Base-by-base conservation (phyloP, 371 early-diverging fungal genomes). In the Pancytospora philotis region DNA sequence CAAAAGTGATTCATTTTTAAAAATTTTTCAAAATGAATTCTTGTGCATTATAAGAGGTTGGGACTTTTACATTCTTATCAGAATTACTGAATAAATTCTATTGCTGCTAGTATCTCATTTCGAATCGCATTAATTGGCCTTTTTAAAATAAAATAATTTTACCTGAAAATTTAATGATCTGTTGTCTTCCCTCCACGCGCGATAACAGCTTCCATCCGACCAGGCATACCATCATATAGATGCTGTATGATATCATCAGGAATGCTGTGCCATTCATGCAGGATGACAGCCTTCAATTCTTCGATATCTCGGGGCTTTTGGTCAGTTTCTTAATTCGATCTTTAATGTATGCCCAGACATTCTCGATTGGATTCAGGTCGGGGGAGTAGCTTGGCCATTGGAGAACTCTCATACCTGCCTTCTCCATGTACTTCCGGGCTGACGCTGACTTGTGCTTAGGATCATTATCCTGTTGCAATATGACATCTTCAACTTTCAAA, bases 311-410 rank as follows among this genome's bases (percentile, higher is more conserved):
- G 16, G 22, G 45, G 22, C 22, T 45, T 45, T 22, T 45, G 45
- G 22, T 45, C 45, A 16, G 45, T 45, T 45, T 45, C 16, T 45
- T 16, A 16, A 45, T 16, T 45, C 45, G 45, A 16, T 16, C 22
- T 45, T 45, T 45, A 45, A 45, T 22, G 45, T 45, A 16, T 16
- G 16, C 22, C 45, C 45, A 45, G 22, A 45, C 45, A 45, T 45
- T 16, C 45, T 45, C 45, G 22, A 45, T 45, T 45, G 45, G 45
- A 45, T 45, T 45, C 45, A 45, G 45, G 22, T 45, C 45, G 45
- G 45, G 45, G 16, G 45, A 45, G 22, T 22, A 45, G 45, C 45
- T 45, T 45, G 45, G 45, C 45, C 45, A 45, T 16, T 45, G 45
- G 16, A 45, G 22, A 45, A 45, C 45, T 45, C 16, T 16, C 22